Base-by-base conservation (phyloP, 2,329 filamentous ascomycete genomes). In the Fusarium dlaminii region DNA sequence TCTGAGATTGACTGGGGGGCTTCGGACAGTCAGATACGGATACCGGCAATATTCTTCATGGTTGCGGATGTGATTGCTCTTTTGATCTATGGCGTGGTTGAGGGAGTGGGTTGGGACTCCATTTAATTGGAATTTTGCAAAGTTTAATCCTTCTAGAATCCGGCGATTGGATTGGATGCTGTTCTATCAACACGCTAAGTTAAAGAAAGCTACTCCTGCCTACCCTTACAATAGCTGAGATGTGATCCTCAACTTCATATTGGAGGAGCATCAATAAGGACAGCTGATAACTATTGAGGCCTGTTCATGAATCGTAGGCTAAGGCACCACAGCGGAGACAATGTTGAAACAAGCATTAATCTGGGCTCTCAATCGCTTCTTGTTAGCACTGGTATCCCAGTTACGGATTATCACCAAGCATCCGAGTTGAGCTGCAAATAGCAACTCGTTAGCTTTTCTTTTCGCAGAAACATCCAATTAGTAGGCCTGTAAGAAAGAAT, bases 51-150 rank as follows among this genome's bases (percentile, higher is more conserved):
- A 45, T 37, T 58, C 14, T 54, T 52, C 65, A 66, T 68, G 30
- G 37, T 51, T 58, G 46, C 67, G 66, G 67, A 70, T 60, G 30
- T 70, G 63, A 63, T 59, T 74, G 27, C 72, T 74, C 52, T 58
- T 74, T 73, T 73, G 48, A 73, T 59, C 59, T 48, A 56, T 73
- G 71, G 70, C 69, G 66, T 27, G 69, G 57, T 68, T 40, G 18
- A 63, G 18, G 34, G 29, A 51, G 68, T 59, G 62, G 63, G 45
- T 52, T 65, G 34, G 18, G 66, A 59, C 70, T 73, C 68, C 63
- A 59, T 68, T 72, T 65, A 59, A 46, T 52, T 56, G 42, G 67
- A 20, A 61, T 62, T 82, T 66, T 39, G 30, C 4, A 70, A 70
- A 70, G 66, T 49, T 14, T 54, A 70, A 59, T 70, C 42, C 32